Base-by-base conservation (phyloP, 75 land plant genomes). In the Picea sitchensis region DNA sequence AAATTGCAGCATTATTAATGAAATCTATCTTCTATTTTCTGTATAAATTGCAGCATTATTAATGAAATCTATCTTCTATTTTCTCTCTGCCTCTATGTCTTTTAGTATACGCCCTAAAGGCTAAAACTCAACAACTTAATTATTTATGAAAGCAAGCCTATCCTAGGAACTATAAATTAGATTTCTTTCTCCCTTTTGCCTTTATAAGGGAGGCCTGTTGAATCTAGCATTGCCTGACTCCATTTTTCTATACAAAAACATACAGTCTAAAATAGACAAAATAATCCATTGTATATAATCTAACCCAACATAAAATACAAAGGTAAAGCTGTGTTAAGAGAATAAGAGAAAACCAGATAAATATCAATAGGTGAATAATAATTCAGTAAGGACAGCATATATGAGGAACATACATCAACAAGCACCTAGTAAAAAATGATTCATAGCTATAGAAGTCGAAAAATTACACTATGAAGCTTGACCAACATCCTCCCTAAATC, bases 401-500 rank as follows among this genome's bases (percentile, higher is more conserved):
- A 64, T 64, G 2, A 64, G 32, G 2, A 31, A 30, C 26, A 64
- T 30, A 26, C 13, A 30, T 23, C 67, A 64, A n/a, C 26, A 31
- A 31, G 32, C 20, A 15, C 21, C 73, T 71, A 71, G 20, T 47
- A 9, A 71, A 44, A 18, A 32, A 67, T 5, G 36, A 67, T 67
- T 67, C 36, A 38, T 34, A 15, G 34, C 20, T 31, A 65, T 31
- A 65, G 31, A 32, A 15, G 32, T 34, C 7, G 71, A 71, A 47
- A 38, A 38, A 74, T 84, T 95, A 97, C 99, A 78, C 72, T 86
- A 44, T 89, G 91, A 81, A 97, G 90, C 82, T 86, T 92, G 58
- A 93, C 63, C 67, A 97, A 86, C 98, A 93, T 90, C 71, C 77
- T 84, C 64, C 98, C 95, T 82, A 95, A 85, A 83, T 95, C 91